A percentile compares a stretch with the other conserved stretches of the same genome.
These are phyloP conservation scores for Xylogone sp. DNA, from an alignment of 2,329 filamentous ascomycete genomes.

Conservation along the genomic window DNA sequence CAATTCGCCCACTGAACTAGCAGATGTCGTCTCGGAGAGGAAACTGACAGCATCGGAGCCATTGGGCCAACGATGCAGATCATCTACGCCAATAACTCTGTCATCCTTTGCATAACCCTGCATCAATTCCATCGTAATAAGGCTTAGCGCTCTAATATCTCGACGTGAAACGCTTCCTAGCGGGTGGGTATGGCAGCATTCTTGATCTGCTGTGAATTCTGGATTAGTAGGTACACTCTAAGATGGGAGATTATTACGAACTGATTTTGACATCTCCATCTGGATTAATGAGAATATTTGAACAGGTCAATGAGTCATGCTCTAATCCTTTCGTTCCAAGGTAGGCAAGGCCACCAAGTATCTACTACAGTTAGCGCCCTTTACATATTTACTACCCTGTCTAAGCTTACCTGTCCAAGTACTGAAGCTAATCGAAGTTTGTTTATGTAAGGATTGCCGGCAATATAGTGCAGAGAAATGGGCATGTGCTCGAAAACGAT, in stretches of 20 bases:
- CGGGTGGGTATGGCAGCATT: conserved; percentile 9
- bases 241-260: conserved; percentile 5
- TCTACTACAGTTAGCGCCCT: conserved; percentile 9
- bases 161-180: conserved; percentile 2
- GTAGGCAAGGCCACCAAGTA: conserved; percentile 11
- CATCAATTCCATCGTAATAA: conserved; percentile 14
- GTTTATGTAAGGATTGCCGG: conserved; percentile 11
- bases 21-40: conserved; percentile 26
- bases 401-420: conserved; percentile 12
- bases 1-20: conserved; percentile 14
- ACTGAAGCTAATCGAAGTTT: conserved; percentile 11
- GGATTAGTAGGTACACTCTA: not conserved
- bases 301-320: conserved; percentile 14
- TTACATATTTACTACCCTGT: conserved; percentile 5
- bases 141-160: conserved; percentile 6
- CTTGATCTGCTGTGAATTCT: conserved; percentile 10
- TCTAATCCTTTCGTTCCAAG: too few species aligned
- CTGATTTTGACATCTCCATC: conserved; percentile 14
- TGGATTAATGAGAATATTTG: conserved; percentile 13
- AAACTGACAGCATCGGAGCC: conserved; percentile 27
- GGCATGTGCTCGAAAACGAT: conserved; percentile 16
- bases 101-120: conserved; percentile 26
- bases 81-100: conserved; percentile 27
- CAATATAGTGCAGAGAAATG: conserved; percentile 14
- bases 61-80: conserved; percentile 27